Conservation (phyloP, 306 rosid genomes). For the Quercus wislizeni region DNA sequence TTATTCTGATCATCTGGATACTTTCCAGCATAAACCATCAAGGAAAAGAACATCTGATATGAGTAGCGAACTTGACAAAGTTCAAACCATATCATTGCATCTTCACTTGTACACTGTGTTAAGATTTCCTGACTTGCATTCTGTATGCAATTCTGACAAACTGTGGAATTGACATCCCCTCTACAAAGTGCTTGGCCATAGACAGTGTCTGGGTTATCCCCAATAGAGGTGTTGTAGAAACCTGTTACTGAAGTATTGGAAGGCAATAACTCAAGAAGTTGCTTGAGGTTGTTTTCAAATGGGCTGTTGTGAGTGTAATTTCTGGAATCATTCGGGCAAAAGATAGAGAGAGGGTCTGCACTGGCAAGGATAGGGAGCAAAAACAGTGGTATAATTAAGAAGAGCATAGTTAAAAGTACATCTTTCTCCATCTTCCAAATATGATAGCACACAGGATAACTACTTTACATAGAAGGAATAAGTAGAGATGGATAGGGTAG, state of each 20-base stretch:
- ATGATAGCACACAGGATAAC: neutral
- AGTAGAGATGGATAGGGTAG: neutral
- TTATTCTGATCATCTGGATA: conserved; percentile 15
- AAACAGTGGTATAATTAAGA: conserved; percentile 23
- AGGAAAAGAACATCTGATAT: conserved; percentile 24
- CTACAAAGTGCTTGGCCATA: conserved; percentile 64
- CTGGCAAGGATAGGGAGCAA: conserved; percentile 10
- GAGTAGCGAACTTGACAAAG: conserved; percentile 59
- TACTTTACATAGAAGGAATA: neutral
- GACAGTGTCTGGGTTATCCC: conserved; percentile 26
- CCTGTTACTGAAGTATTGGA: conserved; percentile 34
- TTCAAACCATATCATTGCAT: conserved; percentile 63
- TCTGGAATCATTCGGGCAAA: conserved; percentile 34
- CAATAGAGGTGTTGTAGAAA: conserved; percentile 24
- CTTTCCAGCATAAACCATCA: conserved; percentile 37
- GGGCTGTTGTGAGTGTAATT: conserved; percentile 22
- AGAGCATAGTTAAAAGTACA: conserved; percentile 14
- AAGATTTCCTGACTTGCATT: conserved; percentile 44
- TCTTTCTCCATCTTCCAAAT: conserved; percentile 12
- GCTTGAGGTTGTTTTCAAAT: conserved; percentile 43
- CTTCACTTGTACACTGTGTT: conserved; percentile 28
- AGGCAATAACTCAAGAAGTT: conserved; percentile 37
- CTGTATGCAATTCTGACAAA: conserved; percentile 42
- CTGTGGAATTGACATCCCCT: conserved; percentile 51
- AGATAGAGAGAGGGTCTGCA: conserved; percentile 28